Evolutionary conservation across 2,329 filamentous ascomycete species (phyloP).

Genomic region (Mariannaea elegans): DNA sequence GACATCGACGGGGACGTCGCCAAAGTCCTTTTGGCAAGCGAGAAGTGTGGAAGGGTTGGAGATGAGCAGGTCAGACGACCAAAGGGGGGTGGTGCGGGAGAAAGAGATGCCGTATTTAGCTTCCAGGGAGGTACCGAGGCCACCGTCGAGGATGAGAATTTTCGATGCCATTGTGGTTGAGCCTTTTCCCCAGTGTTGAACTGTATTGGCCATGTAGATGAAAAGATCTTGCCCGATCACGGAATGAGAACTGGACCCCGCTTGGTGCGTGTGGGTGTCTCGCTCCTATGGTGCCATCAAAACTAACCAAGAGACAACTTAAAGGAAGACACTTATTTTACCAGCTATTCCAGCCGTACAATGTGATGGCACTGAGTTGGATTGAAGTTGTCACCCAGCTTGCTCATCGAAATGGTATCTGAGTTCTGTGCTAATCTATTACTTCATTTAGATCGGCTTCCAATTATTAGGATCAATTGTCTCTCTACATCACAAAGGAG

Average conservation of each 20-base stretch:
- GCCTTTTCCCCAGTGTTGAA: not conserved
- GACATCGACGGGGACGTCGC: constrained; percentile 65
- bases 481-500: no score
- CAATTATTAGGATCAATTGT: no score
- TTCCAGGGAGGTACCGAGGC: constrained; percentile 72
- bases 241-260: constrained; percentile 15
- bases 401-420: no score
- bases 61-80: constrained; percentile 74
- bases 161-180: constrained; percentile 36
- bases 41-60: constrained; percentile 59
- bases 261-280: constrained; percentile 10
- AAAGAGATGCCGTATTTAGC: constrained; percentile 65
- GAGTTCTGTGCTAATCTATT: no score
- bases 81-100: constrained; percentile 63
- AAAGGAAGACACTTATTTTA: no score
- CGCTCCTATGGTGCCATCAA: not conserved
- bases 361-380: no score
- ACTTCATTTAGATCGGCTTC: no score
- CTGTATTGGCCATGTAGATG: not conserved
- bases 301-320: no score
- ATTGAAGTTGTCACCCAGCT: no score
- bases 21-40: constrained; percentile 66
- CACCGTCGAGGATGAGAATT: constrained; percentile 69
- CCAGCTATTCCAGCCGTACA: no score
- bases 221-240: constrained; percentile 7